These are phyloP conservation scores for Ceratocystis harringtonii DNA, from an alignment of 2,329 filamentous ascomycete genomes.

Conservation along the genomic window DNA sequence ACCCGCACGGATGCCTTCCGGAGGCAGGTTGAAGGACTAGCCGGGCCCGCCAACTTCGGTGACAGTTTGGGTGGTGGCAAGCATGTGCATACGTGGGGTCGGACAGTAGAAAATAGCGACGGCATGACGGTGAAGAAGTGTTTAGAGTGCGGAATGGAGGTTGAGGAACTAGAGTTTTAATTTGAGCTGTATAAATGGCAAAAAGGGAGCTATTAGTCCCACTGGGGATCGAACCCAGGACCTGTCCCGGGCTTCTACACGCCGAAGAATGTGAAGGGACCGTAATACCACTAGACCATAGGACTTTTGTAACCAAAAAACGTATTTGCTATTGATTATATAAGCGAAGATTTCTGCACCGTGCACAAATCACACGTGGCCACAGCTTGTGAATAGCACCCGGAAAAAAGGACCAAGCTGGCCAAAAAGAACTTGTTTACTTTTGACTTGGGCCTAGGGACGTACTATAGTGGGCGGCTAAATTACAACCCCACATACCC, in stretches of 20 bases:
- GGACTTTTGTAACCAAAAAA: neutral
- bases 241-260: slow-evolving; percentile 13
- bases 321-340: neutral
- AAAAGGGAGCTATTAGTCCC: slow-evolving; percentile 7
- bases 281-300: slow-evolving; percentile 18
- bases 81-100: slow-evolving; percentile 82
- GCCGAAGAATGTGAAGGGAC: slow-evolving; percentile 13
- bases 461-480: slow-evolving; percentile 8
- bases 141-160: slow-evolving; percentile 60
- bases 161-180: slow-evolving; percentile 57
- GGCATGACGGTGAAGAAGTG: slow-evolving; percentile 74
- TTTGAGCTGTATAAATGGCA: neutral
- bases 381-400: neutral
- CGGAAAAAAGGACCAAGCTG: neutral
- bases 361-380: neutral
- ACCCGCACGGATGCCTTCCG: slow-evolving; percentile 84
- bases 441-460: neutral
- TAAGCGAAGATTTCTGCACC: neutral
- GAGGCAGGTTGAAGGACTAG: slow-evolving; percentile 43
- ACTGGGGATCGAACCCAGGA: slow-evolving; percentile 18
- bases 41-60: slow-evolving; percentile 50
- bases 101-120: slow-evolving; percentile 50
- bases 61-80: slow-evolving; percentile 54
- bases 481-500: slow-evolving; percentile 11
- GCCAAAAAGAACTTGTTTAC: neutral